Conservation (phyloP, 257 asterid genomes). For the Nicotiana benthamiana region DNA sequence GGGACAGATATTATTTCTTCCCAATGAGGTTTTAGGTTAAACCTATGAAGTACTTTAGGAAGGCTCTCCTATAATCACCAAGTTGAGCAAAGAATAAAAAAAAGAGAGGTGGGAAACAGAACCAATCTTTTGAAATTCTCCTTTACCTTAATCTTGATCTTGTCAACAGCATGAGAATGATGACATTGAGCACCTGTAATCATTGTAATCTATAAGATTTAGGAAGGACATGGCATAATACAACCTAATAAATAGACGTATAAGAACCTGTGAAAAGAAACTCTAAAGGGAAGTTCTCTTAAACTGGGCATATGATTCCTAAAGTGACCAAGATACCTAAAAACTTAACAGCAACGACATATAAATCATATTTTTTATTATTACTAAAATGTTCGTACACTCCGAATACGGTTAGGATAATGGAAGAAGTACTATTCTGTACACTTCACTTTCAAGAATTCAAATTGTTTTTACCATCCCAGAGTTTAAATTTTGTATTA, state of each 20-base stretch:
- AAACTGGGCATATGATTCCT: background rate
- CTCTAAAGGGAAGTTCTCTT: background rate
- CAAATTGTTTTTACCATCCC: background rate
- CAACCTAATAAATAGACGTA: background rate
- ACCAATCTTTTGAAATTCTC: background rate
- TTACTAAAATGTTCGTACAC: background rate
- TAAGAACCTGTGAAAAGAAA: background rate
- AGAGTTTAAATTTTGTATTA: background rate
- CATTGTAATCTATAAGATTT: constrained; percentile 27
- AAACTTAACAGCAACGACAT: background rate
- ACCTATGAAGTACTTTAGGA: background rate
- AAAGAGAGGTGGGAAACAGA: constrained; percentile 1
- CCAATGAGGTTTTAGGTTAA: background rate
- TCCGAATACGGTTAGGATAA: background rate
- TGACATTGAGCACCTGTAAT: constrained; percentile 50
- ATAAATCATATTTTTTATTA: background rate
- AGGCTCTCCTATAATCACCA: background rate
- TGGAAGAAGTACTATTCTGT: background rate
- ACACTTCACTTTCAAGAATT: background rate
- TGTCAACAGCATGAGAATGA: constrained; percentile 30
- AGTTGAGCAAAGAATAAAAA: background rate
- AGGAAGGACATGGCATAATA: background rate
- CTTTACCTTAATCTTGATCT: constrained; percentile 60
- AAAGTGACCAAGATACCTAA: background rate
- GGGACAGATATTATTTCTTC: background rate